Base-by-base conservation (phyloP, 2,329 filamentous ascomycete genomes). In the Hortaea werneckii region DNA sequence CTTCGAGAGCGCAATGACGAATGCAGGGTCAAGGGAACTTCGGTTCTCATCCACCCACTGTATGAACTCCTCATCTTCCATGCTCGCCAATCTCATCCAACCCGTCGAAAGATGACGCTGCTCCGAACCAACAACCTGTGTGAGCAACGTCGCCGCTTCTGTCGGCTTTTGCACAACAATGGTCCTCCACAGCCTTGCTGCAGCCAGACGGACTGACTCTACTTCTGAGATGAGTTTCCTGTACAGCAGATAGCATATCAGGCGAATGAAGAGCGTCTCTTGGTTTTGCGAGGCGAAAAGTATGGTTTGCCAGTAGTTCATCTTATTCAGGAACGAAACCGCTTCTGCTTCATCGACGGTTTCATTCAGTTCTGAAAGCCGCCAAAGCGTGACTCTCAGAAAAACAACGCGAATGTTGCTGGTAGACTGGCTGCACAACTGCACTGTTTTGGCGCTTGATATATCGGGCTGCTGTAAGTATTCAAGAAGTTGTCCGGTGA, bases 261-360 rank as follows among this genome's bases (percentile, higher is more conserved):
- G 74, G 52, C 83, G 84, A 58, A 95, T 77, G 58, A 86, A 85
- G 7, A 87, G 82, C n/a, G 85, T 79, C 39, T 95, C 87, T 5
- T 78, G 74, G 3, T 85, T 83, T 11, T 92, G 79, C 4, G 83
- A 80, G 2, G 82, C 82, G 11, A 98, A 71, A 11, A 98, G 80
- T 12, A 95, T 85, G 13, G 87, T 88, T 63, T 96, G 92, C 92
- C 92, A 98, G 64, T 95, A 96, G 0, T 87, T 80, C 57, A 98
- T 79, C 60, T 88, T 90, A 49, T 86, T 77, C 65, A 98, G 78
- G 47, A 94, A 87, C 0, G 76, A 70, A 27, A 83, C 75, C 0
- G 81, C 79, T 41, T 87, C 81, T 5, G 67, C 62, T 47, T 83
- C 77, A 2, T 75, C 73, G 44, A 79, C 72, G 1, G 75, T 66